Evolutionary conservation across 2,329 filamentous ascomycete genomes (phyloP).

Genomic region (Xylariaceae sp.): DNA sequence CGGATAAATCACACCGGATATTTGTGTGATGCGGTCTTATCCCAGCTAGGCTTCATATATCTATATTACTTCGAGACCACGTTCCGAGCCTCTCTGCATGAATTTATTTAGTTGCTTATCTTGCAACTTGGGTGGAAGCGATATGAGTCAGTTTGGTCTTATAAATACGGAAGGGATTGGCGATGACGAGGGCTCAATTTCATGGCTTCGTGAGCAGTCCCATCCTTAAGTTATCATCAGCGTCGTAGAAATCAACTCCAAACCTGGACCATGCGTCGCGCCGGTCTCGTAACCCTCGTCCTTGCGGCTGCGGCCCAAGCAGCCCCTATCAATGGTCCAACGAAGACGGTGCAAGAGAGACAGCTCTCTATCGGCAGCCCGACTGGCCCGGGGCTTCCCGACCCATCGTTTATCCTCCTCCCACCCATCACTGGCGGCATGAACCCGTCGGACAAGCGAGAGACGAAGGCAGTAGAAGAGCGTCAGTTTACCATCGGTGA

Average conservation of each 20-base stretch:
- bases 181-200: constrained; percentile 7
- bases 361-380: constrained; percentile 25
- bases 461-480: not conserved
- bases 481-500: constrained; percentile 20
- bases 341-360: constrained; percentile 21
- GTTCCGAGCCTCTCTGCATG: constrained; percentile 16
- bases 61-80: constrained; percentile 32
- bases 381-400: constrained; percentile 19
- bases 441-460: constrained; percentile 13
- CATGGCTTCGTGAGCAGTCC: not conserved
- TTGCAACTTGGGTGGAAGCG: constrained; percentile 13
- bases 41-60: constrained; percentile 27
- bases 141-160: constrained; percentile 8
- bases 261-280: constrained; percentile 23
- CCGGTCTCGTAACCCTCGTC: constrained; percentile 24
- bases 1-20: constrained; percentile 34
- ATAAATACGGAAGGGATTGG: constrained; percentile 19
- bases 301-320: constrained; percentile 27
- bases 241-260: not conserved
- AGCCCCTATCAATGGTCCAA: constrained; percentile 27
- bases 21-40: constrained; percentile 24
- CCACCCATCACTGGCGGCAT: constrained; percentile 23
- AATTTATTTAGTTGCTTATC: constrained; percentile 19
- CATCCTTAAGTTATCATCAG: not conserved
- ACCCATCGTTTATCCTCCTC: constrained; percentile 20